Percentiles rank a stretch among this genome's conserved stretches.
These are phyloP conservation scores for Fraxinus anomala DNA, from an alignment of 257 asterid genomes.

Conservation along the genomic window DNA sequence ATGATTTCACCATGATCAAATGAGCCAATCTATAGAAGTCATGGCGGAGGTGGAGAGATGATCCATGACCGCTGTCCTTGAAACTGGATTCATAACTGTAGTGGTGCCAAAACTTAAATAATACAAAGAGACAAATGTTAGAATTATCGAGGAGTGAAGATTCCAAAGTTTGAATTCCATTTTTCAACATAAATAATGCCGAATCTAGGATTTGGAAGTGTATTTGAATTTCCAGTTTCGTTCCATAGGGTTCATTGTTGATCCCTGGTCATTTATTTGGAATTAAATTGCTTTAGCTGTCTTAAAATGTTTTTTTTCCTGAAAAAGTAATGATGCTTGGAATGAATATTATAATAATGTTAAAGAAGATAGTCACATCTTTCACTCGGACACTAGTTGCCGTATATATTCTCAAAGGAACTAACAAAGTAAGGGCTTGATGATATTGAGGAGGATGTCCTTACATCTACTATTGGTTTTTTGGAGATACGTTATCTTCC, in stretches of 20 bases:
- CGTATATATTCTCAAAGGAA: not conserved
- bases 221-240: not conserved
- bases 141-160: not conserved
- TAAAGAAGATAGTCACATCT: not conserved
- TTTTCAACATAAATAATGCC: not conserved
- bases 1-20: not conserved
- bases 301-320: not conserved
- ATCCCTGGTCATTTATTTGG: not conserved
- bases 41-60: not conserved
- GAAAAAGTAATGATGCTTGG: not conserved
- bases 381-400: not conserved
- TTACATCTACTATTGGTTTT: not conserved
- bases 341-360: not conserved
- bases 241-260: not conserved
- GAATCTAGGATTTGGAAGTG: not conserved
- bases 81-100: not conserved
- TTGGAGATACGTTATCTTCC: not conserved
- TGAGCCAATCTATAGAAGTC: not conserved
- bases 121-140: not conserved
- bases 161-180: constrained; percentile 1
- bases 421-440: not conserved
- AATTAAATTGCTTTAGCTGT: not conserved
- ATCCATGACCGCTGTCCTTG: not conserved
- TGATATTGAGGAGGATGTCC: not conserved
- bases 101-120: not conserved